A percentile compares a stretch with the other conserved stretches of the same genome.
Conservation (phyloP, 768 basidiomycete genomes). For the Suillus occidentalis region DNA sequence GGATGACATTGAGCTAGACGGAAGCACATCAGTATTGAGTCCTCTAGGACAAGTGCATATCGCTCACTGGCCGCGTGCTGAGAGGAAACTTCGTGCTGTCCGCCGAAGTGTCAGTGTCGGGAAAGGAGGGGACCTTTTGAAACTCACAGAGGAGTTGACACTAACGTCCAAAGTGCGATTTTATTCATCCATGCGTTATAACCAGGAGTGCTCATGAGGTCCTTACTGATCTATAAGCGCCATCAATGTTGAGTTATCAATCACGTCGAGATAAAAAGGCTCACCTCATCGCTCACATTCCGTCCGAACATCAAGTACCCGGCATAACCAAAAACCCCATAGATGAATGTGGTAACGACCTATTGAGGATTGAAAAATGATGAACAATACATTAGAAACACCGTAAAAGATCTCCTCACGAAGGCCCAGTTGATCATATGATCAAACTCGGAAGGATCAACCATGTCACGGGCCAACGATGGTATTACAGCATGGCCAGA, state of each 20-base stretch:
- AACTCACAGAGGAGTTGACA: constrained; percentile 69
- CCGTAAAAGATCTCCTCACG: constrained; percentile 41
- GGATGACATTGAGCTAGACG: constrained; percentile 70
- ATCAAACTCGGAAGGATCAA: constrained; percentile 76
- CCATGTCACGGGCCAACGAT: constrained; percentile 87
- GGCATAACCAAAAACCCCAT: constrained; percentile 67
- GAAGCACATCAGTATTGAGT: not conserved
- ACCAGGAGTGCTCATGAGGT: constrained; percentile 70
- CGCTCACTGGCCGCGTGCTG: constrained; percentile 71
- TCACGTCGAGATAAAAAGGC: constrained; percentile 13
- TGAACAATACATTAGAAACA: constrained; percentile 5
- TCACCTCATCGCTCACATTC: constrained; percentile 76
- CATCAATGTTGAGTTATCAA: constrained; percentile 1
- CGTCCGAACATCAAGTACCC: constrained; percentile 94
- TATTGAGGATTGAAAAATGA: constrained; percentile 23
- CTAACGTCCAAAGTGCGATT: constrained; percentile 83
- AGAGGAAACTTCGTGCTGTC: constrained; percentile 85
- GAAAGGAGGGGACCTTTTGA: not conserved
- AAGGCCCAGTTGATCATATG: constrained; percentile 86
- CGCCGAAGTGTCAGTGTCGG: not conserved
- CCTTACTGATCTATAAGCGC: constrained; percentile 67
- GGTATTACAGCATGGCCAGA: constrained; percentile 93
- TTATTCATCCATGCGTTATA: constrained; percentile 73
- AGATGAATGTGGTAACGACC: constrained; percentile 62
- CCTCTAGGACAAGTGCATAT: not conserved